Evolutionary conservation across 345 rosid species (phyloP).

Genomic region (Populus alba): DNA sequence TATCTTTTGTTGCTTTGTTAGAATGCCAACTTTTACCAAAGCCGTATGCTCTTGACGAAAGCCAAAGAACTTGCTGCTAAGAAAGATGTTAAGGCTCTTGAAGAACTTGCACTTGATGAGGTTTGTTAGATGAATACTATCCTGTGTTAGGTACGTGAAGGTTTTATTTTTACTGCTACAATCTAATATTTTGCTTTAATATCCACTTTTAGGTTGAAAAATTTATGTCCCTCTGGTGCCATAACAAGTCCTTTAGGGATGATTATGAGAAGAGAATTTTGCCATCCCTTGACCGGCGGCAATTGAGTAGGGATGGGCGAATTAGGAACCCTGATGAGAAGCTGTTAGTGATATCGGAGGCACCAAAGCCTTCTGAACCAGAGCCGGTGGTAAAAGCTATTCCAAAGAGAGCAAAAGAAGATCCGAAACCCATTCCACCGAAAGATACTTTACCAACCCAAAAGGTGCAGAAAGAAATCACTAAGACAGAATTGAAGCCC

Average conservation of each 20-base stretch:
- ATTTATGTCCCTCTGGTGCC: conserved; percentile 71
- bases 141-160: neutral
- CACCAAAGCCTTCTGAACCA: conserved; percentile 25
- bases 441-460: conserved; percentile 34
- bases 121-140: conserved; percentile 29
- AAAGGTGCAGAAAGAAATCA: conserved; percentile 46
- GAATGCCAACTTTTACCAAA: conserved; percentile 50
- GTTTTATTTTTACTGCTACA: conserved; percentile 3
- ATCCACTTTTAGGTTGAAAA: conserved; percentile 58
- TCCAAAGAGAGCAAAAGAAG: conserved; percentile 60
- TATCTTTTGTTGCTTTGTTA: conserved; percentile 21
- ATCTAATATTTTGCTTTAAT: conserved; percentile 17
- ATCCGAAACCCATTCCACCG: conserved; percentile 43
- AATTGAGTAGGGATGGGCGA: conserved; percentile 68
- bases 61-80: conserved; percentile 62
- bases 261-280: conserved; percentile 74
- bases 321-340: conserved; percentile 57
- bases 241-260: conserved; percentile 67
- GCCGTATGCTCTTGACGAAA: conserved; percentile 45
- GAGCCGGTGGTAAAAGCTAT: conserved; percentile 48
- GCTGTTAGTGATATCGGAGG: conserved; percentile 51
- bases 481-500: conserved; percentile 32
- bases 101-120: conserved; percentile 49
- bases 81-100: conserved; percentile 55
- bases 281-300: conserved; percentile 57